Evolutionary conservation across 108 stramenopile species (phyloP).

Genomic region (Ochromonas danica): DNA sequence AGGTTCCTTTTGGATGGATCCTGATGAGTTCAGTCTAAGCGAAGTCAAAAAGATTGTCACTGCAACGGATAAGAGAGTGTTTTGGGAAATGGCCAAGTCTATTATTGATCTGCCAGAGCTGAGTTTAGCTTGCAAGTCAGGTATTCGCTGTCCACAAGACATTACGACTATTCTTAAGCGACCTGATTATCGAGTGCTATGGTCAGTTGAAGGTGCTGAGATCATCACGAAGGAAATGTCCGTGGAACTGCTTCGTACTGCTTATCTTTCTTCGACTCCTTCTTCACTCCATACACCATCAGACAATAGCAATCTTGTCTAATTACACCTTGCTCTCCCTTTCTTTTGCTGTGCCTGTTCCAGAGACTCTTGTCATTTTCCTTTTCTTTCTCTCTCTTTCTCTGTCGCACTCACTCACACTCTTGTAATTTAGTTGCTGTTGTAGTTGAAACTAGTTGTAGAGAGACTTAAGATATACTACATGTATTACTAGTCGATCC

Average conservation of each 20-base stretch:
- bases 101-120: constrained; percentile 19
- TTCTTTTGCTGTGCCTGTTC: too few relatives aligned
- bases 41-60: background rate
- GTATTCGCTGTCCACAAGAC: background rate
- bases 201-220: constrained; percentile 25
- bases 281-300: too few relatives aligned
- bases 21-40: constrained; percentile 1
- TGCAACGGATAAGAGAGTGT: background rate
- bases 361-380: too few relatives aligned
- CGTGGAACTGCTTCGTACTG: background rate
- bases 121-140: background rate
- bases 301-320: too few relatives aligned
- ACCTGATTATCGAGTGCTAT: background rate
- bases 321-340: too few relatives aligned
- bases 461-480: too few relatives aligned
- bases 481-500: too few relatives aligned
- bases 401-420: too few relatives aligned
- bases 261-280: too few relatives aligned
- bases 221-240: background rate
- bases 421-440: too few relatives aligned
- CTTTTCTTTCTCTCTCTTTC: too few relatives aligned
- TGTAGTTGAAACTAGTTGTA: too few relatives aligned
- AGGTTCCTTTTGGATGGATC: constrained; percentile 3
- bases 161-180: background rate
- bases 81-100: constrained; percentile 29